These are phyloP conservation scores for Nitzschia sp. DNA, from an alignment of 108 stramenopile genomes.

Conservation along the genomic window DNA sequence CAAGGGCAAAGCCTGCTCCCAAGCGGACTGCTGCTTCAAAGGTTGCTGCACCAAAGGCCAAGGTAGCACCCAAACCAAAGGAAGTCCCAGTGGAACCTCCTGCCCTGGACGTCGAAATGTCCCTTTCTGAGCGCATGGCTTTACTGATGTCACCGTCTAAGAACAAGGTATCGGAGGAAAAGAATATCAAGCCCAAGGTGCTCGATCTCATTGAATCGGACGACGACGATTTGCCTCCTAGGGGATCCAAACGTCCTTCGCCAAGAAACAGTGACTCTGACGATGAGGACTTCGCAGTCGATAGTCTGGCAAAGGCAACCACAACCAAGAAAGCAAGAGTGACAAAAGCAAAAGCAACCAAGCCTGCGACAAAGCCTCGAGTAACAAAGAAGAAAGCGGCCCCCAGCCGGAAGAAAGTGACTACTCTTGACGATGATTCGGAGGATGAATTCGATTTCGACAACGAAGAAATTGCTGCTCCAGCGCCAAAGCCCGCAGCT, in stretches of 20 bases:
- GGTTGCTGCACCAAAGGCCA: constrained; percentile 30
- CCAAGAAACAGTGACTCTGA: constrained; percentile 20
- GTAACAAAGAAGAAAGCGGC: background rate
- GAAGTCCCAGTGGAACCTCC: constrained; percentile 17
- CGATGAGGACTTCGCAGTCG: background rate
- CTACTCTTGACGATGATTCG: constrained; percentile 6
- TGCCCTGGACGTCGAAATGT: constrained; percentile 31
- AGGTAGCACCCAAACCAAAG: constrained; percentile 27
- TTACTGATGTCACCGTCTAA: constrained; percentile 27
- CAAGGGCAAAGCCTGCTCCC: background rate
- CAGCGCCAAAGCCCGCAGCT: background rate
- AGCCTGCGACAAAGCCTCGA: constrained; percentile 19
- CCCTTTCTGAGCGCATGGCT: constrained; percentile 33
- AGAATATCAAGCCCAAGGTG: too few relatives aligned
- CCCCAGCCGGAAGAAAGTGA: background rate
- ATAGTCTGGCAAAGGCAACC: background rate
- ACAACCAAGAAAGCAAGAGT: constrained; percentile 25
- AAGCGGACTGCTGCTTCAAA: constrained; percentile 20
- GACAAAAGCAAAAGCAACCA: constrained; percentile 4
- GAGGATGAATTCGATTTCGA: constrained; percentile 29
- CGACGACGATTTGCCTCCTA: background rate
- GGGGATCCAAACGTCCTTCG: constrained; percentile 24
- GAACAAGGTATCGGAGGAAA: background rate
- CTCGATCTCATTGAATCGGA: background rate
- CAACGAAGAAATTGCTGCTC: background rate